A percentile compares a stretch with the other conserved stretches of the same genome.
Conservation (phyloP, 768 basidiomycete genomes). For the Polyporus arcularius region DNA sequence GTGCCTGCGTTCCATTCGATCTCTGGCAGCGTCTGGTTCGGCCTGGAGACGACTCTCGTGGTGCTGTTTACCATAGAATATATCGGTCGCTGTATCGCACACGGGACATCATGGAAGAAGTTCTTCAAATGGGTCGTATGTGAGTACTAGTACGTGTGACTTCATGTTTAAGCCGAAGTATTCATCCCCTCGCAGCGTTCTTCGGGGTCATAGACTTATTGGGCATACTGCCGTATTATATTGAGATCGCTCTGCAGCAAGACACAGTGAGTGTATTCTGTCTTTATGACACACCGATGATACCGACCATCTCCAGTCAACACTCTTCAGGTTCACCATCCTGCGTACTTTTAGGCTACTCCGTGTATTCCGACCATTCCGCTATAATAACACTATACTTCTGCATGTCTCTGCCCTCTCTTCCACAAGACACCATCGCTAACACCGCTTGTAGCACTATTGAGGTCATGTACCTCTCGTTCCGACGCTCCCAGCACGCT, state of each 20-base stretch:
- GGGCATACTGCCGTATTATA: constrained; percentile 86
- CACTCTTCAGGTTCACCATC: constrained; percentile 89
- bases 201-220: constrained; percentile 86
- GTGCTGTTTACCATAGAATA: constrained; percentile 89
- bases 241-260: constrained; percentile 80
- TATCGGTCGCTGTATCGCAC: constrained; percentile 69
- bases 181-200: constrained; percentile 50
- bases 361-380: constrained; percentile 88
- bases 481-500: constrained; percentile 84
- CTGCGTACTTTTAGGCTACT: constrained; percentile 86
- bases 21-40: constrained; percentile 77
- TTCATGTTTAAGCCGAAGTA: not conserved
- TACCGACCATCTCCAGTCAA: constrained; percentile 50
- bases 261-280: constrained; percentile 65
- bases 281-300: not conserved
- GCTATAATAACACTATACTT: constrained; percentile 80
- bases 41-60: constrained; percentile 82
- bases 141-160: constrained; percentile 38
- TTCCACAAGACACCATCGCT: not conserved
- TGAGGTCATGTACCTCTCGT: constrained; percentile 91
- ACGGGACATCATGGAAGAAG: constrained; percentile 65
- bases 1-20: constrained; percentile 75
- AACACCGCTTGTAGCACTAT: constrained; percentile 56
- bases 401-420: constrained; percentile 37
- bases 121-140: constrained; percentile 70